These are phyloP conservation scores for Saccharomyces eubayanus DNA, from an alignment of 805 yeast genomes.

Conservation along the genomic window DNA sequence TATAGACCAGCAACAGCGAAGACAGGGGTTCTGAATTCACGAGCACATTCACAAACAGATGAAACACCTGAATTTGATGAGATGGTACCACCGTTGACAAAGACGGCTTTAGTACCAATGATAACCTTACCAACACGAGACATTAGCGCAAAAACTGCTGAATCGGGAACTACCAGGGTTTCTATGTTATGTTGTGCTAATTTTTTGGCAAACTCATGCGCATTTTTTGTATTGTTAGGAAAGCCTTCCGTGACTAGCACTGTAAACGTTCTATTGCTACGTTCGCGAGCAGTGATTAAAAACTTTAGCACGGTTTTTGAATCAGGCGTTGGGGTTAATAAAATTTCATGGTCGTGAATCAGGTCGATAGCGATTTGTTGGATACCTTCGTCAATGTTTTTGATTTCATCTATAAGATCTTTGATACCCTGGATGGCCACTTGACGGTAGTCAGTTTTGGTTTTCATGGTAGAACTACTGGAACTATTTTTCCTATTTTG, in stretches of 20 bases:
- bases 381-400: slow-evolving; percentile 81
- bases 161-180: slow-evolving; percentile 85
- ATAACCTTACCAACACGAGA: slow-evolving; percentile 94
- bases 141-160: slow-evolving; percentile 91
- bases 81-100: slow-evolving; percentile 93
- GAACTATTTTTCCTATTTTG: slow-evolving; percentile 16
- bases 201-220: slow-evolving; percentile 72
- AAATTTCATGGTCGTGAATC: slow-evolving; percentile 83
- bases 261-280: slow-evolving; percentile 73
- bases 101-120: slow-evolving; percentile 84
- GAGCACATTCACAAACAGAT: slow-evolving; percentile 90
- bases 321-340: slow-evolving; percentile 87
- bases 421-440: slow-evolving; percentile 86
- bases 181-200: slow-evolving; percentile 82
- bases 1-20: slow-evolving; percentile 90
- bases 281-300: slow-evolving; percentile 69
- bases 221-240: slow-evolving; percentile 75
- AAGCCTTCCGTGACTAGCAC: slow-evolving; percentile 86
- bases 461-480: slow-evolving; percentile 13
- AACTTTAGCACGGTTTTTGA: slow-evolving; percentile 85
- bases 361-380: slow-evolving; percentile 86
- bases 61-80: slow-evolving; percentile 86
- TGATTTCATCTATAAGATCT: slow-evolving; percentile 85
- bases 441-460: slow-evolving; percentile 60
- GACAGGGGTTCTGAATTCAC: slow-evolving; percentile 91